Evolutionary conservation across 1,139 yeast species (phyloP).

Genomic region (Meyerozyma sp.): DNA sequence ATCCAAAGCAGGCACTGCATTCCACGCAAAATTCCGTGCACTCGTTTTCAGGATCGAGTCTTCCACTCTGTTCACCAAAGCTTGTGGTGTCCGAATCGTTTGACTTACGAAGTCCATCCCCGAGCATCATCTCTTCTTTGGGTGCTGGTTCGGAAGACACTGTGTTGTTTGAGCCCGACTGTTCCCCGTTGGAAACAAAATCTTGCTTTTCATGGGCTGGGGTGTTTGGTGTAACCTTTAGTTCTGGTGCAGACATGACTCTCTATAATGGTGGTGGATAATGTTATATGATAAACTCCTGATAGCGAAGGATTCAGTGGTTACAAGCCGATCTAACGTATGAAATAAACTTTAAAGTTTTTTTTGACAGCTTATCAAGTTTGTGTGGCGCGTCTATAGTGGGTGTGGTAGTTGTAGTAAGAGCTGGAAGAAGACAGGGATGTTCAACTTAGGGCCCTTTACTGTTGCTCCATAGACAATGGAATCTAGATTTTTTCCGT

Average conservation of each 20-base stretch:
- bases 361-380: too few relatives aligned
- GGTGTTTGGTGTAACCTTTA: slow-evolving; percentile 10
- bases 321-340: too few relatives aligned
- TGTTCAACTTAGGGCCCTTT: background rate
- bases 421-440: too few relatives aligned
- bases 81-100: slow-evolving; percentile 8
- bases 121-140: slow-evolving; percentile 3
- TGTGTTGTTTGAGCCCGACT: background rate
- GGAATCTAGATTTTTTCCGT: background rate
- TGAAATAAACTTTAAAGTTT: too few relatives aligned
- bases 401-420: too few relatives aligned
- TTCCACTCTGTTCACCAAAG: slow-evolving; percentile 5
- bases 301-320: background rate
- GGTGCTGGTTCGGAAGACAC: background rate
- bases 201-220: slow-evolving; percentile 8
- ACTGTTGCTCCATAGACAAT: slow-evolving; percentile 1
- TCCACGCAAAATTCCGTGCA: slow-evolving; percentile 43
- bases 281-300: background rate
- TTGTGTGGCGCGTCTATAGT: too few relatives aligned
- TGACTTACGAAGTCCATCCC: background rate
- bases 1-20: slow-evolving; percentile 35
- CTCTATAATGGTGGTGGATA: background rate
- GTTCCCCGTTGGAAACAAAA: slow-evolving; percentile 3
- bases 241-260: slow-evolving; percentile 4
- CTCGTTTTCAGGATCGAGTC: slow-evolving; percentile 19